Conservation (phyloP, 345 rosid genomes). For the Gossypioides kirkii region DNA sequence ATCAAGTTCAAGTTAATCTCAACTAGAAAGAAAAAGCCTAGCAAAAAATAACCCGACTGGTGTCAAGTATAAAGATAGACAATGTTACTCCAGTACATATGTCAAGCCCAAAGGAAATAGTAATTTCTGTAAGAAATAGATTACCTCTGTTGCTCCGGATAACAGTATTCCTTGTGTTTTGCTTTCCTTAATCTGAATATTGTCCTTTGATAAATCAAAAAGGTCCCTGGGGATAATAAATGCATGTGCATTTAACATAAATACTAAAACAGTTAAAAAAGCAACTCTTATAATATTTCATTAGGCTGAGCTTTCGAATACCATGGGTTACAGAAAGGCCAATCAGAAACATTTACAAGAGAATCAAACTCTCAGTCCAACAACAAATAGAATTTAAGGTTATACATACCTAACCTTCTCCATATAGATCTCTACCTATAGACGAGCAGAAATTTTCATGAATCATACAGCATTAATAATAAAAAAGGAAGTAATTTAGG, state of each 20-base stretch:
- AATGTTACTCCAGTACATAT: neutral
- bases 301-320: constrained; percentile 3
- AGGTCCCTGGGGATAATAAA: constrained; percentile 53
- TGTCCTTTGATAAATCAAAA: constrained; percentile 72
- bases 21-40: neutral
- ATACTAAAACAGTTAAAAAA: neutral
- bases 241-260: neutral
- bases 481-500: neutral
- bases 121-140: constrained; percentile 5
- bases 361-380: neutral
- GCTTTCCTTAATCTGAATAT: constrained; percentile 78
- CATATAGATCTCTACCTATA: constrained; percentile 91
- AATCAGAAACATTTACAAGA: neutral
- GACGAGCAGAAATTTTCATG: constrained; percentile 6
- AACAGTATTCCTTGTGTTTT: constrained; percentile 59
- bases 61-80: constrained; percentile 2
- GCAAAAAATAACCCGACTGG: neutral
- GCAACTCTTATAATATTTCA: neutral
- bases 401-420: constrained; percentile 73
- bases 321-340: neutral
- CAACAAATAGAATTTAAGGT: neutral
- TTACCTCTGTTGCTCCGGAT: constrained; percentile 71
- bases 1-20: constrained; percentile 3
- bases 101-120: neutral
- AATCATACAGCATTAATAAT: neutral